Evolutionary conservation across 2,329 filamentous ascomycete genomes (phyloP), one percentile per base, ranked within the genome.

Genomic region (Cytospora mali): DNA sequence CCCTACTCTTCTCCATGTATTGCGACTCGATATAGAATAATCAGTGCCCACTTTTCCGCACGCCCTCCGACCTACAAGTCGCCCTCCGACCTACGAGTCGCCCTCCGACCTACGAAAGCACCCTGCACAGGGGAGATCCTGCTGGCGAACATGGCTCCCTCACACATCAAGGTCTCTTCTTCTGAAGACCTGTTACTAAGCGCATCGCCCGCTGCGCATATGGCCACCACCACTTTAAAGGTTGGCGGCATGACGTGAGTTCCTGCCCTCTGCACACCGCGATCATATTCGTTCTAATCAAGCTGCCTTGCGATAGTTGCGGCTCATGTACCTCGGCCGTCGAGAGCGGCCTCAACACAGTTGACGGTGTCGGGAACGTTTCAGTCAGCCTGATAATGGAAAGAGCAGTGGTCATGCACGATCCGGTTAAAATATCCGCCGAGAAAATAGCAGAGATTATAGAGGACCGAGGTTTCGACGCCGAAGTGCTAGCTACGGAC

Each of bases 261-360:
- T 48, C 16, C 48, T 46, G 42, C 42, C 59, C 58, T 16, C 63
- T 62, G 39, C 55, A 16, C 16, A 28, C 33, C 7, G n/a, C n/a
- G 50, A n/a, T 27, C 2, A 29, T 35, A 53, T 46, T 21, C 42
- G n/a, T 46, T 65, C 74, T 79, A 66, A 79, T 69, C 42, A 31
- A 54, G 21, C 27, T 52, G 56, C 27, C 27, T 49, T 31, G 42
- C 84, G 80, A 84, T 82, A 87, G 84, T 67, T 99, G 95, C 78
- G 93, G 94, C 73, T 90, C 94, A 69, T 99, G 95, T 75, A 97
- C 94, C 29, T 96, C 93, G 51, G 89, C 95, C n/a, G 89, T 99
- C 69, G 94, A 98, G 81, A 86, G 89, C 64, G 95, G 91, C 68
- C 96, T 99, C 78, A 90, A 92, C 71, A 86, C 85, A 68, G 84